Base-by-base conservation (phyloP, 208 protist genomes). In the Naegleria gruberi region DNA sequence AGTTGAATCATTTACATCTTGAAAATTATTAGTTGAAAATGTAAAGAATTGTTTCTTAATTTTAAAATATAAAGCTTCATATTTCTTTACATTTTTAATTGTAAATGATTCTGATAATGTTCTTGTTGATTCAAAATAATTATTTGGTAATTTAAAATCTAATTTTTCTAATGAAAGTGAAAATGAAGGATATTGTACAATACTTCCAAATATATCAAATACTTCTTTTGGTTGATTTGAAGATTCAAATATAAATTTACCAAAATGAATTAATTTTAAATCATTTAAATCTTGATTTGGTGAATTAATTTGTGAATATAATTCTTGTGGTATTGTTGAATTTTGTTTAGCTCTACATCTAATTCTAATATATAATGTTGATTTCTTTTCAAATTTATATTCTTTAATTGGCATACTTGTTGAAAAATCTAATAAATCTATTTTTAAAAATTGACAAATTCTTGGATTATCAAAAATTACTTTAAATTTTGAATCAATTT, bases 401-500 rank as follows among this genome's bases (percentile, higher is more conserved):
- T 86, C 82, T 15, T 46, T 86, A 26, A 86, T 30, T 46, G 37
- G 82, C 4, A 46, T 37, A n/a, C 82, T 86, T 26, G 82, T 86
- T 34, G 42, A 23, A 47, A 46, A 46, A 46, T 86, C 34, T 15
- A 86, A 44, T 42, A 46, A 30, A 42, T 86, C 82, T 37, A 86
- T 34, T 46, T 86, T 86, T 40, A 86, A 86, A 40, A 86, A 86
- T 15, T 26, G 23, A 86, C 19, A 46, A 86, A 86, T 46, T 26
- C 34, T 86, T 46, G 42, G 51, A 65, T 65, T 86, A 6, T 86
- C 41, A 5, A 30, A 47, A 4, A 43, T 40, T 10, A 86, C 19
- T 46, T 44, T 46, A 40, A 86, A 86, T 46, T 46, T 43, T 26
- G 41, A 65, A 65, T 65, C 51, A 65, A 65, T 65, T 82, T 82